Percentiles rank a stretch among this genome's conserved stretches.
Conservation (phyloP, 2,329 filamentous ascomycete species). For the Aspergillus ustus region DNA sequence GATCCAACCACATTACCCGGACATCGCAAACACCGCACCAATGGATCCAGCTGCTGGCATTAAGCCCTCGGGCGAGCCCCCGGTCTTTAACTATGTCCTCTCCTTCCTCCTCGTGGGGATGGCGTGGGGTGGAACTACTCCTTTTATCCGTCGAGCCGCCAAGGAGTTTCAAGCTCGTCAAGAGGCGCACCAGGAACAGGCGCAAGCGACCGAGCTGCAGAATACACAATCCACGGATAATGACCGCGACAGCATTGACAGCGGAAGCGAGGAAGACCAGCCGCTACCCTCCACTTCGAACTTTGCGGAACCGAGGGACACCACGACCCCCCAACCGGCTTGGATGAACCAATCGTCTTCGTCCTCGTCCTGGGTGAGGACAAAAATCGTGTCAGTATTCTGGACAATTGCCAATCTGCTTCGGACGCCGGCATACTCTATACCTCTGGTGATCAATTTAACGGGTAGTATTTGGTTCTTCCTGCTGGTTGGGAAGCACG, state of each 20-base stretch:
- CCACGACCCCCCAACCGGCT: conserved; percentile 18
- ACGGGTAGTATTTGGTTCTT: conserved; percentile 98
- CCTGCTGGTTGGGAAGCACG: conserved; percentile 86
- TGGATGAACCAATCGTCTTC: conserved; percentile 25
- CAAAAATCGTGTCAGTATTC: conserved; percentile 66
- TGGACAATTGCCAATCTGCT: conserved; percentile 80
- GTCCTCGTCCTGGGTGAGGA: conserved; percentile 61
- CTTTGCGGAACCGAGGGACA: neutral
- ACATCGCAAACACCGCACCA: neutral
- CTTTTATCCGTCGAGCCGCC: conserved; percentile 88
- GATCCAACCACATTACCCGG: neutral
- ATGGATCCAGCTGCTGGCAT: conserved; percentile 42
- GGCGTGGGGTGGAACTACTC: conserved; percentile 91
- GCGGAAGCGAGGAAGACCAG: conserved; percentile 19
- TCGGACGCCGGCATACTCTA: conserved; percentile 78
- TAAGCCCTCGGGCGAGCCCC: conserved; percentile 34
- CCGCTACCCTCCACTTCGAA: conserved; percentile 5
- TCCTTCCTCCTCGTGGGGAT: conserved; percentile 89
- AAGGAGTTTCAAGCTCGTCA: conserved; percentile 69
- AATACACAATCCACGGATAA: neutral
- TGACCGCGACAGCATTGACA: neutral
- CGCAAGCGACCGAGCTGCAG: conserved; percentile 17
- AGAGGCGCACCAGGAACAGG: conserved; percentile 29
- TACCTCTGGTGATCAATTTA: conserved; percentile 84
- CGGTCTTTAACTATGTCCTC: conserved; percentile 76